A percentile compares a stretch with the other conserved stretches of the same genome.
Evolutionary conservation across 352 stramenopile genomes (phyloP).

Genomic region (Phytophthora colocasiae): DNA sequence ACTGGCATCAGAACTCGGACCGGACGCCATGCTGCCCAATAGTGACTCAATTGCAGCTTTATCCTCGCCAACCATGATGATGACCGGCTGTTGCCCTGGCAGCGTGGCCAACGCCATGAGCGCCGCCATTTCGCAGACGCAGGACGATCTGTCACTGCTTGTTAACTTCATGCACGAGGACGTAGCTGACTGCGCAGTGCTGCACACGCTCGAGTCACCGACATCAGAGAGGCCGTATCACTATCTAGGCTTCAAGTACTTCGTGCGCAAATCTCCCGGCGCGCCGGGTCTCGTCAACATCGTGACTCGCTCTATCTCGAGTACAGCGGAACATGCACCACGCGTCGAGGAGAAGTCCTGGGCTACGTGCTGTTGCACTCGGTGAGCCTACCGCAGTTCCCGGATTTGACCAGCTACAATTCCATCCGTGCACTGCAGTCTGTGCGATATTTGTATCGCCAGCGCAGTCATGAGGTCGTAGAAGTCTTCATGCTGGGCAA

Average conservation of each 20-base stretch:
- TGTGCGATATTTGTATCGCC: conserved; percentile 52
- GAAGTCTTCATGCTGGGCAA: conserved; percentile 66
- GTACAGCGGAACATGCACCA: conserved; percentile 47
- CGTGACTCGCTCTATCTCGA: conserved; percentile 62
- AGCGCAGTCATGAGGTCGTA: conserved; percentile 50
- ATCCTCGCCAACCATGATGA: conserved; percentile 41
- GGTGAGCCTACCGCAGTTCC: conserved; percentile 54
- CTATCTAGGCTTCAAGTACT: conserved; percentile 69
- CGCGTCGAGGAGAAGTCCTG: conserved; percentile 39
- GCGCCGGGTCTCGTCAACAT: conserved; percentile 49
- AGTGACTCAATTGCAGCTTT: conserved; percentile 39
- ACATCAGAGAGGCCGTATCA: conserved; percentile 48
- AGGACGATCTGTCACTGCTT: conserved; percentile 55
- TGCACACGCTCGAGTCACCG: conserved; percentile 36
- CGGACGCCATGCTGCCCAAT: conserved; percentile 40
- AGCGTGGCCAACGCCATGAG: conserved; percentile 58
- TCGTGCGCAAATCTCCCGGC: conserved; percentile 48
- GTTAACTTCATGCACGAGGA: conserved; percentile 51
- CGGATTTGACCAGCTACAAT: conserved; percentile 48
- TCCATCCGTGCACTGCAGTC: conserved; percentile 53
- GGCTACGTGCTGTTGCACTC: conserved; percentile 63
- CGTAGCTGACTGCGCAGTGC: conserved; percentile 38
- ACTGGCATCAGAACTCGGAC: conserved; percentile 36
- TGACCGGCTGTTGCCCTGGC: conserved; percentile 50
- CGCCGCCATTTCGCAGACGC: conserved; percentile 47